These are phyloP conservation scores for Aethionema arabicum DNA, from an alignment of 345 rosid genomes.

Conservation along the genomic window DNA sequence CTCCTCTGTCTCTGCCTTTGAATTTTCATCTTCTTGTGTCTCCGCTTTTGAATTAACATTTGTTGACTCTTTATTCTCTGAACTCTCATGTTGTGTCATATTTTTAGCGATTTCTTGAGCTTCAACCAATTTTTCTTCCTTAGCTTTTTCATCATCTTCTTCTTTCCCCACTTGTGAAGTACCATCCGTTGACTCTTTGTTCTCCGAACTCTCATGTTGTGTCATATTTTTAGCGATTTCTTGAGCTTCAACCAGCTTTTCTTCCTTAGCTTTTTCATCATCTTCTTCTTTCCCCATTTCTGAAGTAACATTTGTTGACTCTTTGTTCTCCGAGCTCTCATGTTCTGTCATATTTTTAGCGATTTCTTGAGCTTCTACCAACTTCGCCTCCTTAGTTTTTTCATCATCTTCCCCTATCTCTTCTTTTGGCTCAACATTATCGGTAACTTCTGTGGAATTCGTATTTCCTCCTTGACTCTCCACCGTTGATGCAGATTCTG, in stretches of 20 bases:
- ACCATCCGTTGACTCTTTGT: background rate
- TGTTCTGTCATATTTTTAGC: background rate
- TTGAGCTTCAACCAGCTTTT: background rate
- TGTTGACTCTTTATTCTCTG: background rate
- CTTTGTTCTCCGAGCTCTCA: constrained; percentile 17
- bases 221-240: background rate
- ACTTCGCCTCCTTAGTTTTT: background rate
- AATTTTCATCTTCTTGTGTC: background rate
- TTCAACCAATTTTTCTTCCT: background rate
- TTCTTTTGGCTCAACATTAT: background rate
- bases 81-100: background rate
- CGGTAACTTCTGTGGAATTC: background rate
- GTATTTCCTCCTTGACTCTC: constrained; percentile 17
- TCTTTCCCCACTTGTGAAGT: background rate
- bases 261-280: background rate
- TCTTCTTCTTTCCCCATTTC: background rate
- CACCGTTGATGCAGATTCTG: background rate
- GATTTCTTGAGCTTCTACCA: constrained; percentile 2
- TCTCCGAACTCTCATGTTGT: constrained; percentile 2
- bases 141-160: background rate
- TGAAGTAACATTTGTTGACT: background rate
- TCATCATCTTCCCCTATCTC: background rate
- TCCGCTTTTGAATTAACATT: background rate
- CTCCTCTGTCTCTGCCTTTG: background rate
- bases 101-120: background rate